Base-by-base conservation (phyloP, 148 eudicot species). In the Selenicereus undatus region DNA sequence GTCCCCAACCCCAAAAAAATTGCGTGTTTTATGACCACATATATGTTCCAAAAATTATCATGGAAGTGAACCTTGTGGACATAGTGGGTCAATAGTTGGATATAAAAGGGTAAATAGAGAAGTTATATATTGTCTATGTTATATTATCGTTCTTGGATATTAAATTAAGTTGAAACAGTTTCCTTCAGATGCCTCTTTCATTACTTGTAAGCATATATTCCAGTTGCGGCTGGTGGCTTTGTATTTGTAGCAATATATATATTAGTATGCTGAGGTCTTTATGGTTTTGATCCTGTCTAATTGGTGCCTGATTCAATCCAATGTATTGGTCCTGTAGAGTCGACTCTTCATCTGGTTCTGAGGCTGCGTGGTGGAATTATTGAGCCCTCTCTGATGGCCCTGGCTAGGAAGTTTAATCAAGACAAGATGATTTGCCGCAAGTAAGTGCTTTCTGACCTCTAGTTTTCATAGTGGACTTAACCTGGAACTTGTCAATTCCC, bases 341-440 rank as follows among this genome's bases (percentile, higher is more conserved):
- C 90, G 13, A 88, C 90, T 21, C 87, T 86, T 70, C 90, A 88
- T 75, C 86, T 88, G 51, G 90, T 88, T 32, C 73, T 88, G 84
- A 88, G 90, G 85, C 90, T 86, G 32, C 83, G 87, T 78, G 90
- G 90, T 74, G 90, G 90, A 71, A 88, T 88, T 65, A 88, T 86
- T 43, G 88, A 88, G 87, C 90, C 90, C 24, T 88, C 90, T 29
- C 42, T 88, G 74, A 86, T 88, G 90, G 87, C 90, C 39, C 76
- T 88, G 76, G 88, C 90, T 66, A 73, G 88, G 78, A 88, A 88
- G 39, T 88, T 78, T 80, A 88, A 88, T 82, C 90, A 88, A 48
- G 88, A 86, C 77, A 88, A 88, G 87, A 88, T 84, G 87, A 86
- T 88, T 56, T 88, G 90, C 79, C 87, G 90, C 87, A 84, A 86